Percentiles rank a stretch among this genome's conserved stretches.
These are phyloP conservation scores for Ogataea sp. DNA, from an alignment of 805 yeast species.

Conservation along the genomic window DNA sequence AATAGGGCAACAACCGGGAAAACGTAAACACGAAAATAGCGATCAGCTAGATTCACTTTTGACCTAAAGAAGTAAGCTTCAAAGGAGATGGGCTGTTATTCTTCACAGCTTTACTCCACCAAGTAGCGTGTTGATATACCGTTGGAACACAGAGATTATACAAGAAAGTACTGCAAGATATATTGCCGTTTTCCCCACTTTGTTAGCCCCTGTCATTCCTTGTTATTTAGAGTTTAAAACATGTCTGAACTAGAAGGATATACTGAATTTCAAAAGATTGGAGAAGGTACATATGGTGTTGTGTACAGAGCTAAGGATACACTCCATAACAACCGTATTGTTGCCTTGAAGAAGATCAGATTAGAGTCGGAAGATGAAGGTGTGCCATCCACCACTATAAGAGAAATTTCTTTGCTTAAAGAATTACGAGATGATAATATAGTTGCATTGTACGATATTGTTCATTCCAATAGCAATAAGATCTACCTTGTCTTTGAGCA, in stretches of 20 bases:
- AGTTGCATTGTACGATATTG: constrained; percentile 85
- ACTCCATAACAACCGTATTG: constrained; percentile 85
- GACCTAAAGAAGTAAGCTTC: too few relatives aligned
- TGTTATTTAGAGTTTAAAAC: too few relatives aligned
- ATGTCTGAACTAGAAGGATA: constrained; percentile 90
- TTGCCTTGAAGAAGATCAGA: constrained; percentile 91
- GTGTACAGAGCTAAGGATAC: constrained; percentile 93
- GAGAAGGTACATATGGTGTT: constrained; percentile 98
- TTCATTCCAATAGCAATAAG: constrained; percentile 90
- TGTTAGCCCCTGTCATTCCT: too few relatives aligned
- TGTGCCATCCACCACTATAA: constrained; percentile 95
- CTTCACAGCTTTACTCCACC: too few relatives aligned
- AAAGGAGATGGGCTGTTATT: too few relatives aligned
- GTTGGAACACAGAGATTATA: too few relatives aligned
- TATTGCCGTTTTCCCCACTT: too few relatives aligned
- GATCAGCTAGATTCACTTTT: not conserved
- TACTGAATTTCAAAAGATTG: constrained; percentile 91
- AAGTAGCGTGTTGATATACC: too few relatives aligned
- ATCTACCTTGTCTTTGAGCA: constrained; percentile 89
- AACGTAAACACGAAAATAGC: not conserved
- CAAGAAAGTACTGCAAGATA: too few relatives aligned
- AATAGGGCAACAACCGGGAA: not conserved
- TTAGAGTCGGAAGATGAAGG: constrained; percentile 97
- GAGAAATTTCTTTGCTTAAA: constrained; percentile 90
- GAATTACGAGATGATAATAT: constrained; percentile 92